phyloP scores from a whole-genome alignment of 768 basidiomycete species.

The Polyporus arcularius region DNA sequence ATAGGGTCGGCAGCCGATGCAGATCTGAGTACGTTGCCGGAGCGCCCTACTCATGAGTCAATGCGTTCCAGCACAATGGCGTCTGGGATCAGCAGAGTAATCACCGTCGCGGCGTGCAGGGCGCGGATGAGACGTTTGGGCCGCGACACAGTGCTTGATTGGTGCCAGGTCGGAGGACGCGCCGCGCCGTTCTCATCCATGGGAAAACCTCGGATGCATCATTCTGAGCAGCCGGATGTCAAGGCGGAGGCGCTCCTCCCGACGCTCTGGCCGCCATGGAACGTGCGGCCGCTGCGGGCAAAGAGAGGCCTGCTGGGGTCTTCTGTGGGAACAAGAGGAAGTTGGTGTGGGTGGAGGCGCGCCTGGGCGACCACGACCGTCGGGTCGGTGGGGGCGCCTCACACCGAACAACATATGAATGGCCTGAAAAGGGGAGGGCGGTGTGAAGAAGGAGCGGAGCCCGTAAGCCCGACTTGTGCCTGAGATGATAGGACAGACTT shows the following conservation, averaged over 20 bases:
- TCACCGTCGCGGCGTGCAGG: not conserved
- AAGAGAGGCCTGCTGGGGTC: not conserved
- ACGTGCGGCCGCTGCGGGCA: not conserved
- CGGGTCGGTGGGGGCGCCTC: conserved; percentile 8
- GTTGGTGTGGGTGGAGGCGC: not conserved
- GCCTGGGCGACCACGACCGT: conserved; percentile 13
- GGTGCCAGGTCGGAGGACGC: not conserved
- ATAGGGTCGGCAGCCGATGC: not conserved
- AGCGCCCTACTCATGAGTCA: not conserved
- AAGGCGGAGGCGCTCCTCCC: not conserved
- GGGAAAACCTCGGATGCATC: conserved; percentile 3
- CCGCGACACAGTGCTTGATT: conserved; percentile 5
- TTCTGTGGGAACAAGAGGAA: not conserved
- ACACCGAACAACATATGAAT: not conserved
- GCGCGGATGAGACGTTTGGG: conserved; percentile 5
- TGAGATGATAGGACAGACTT: not conserved
- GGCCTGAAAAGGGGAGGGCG: not conserved
- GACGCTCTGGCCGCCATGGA: not conserved
- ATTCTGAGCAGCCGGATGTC: conserved; percentile 1
- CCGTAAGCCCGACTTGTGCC: not conserved
- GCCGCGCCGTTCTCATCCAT: conserved; percentile 6
- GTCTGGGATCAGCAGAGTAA: not conserved
- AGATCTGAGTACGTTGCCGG: not conserved
- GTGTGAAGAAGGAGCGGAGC: not conserved
- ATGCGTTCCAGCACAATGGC: not conserved